phyloP scores from a whole-genome alignment of 2,329 filamentous ascomycete genomes.

The Pseudogymnoascus destructans region DNA sequence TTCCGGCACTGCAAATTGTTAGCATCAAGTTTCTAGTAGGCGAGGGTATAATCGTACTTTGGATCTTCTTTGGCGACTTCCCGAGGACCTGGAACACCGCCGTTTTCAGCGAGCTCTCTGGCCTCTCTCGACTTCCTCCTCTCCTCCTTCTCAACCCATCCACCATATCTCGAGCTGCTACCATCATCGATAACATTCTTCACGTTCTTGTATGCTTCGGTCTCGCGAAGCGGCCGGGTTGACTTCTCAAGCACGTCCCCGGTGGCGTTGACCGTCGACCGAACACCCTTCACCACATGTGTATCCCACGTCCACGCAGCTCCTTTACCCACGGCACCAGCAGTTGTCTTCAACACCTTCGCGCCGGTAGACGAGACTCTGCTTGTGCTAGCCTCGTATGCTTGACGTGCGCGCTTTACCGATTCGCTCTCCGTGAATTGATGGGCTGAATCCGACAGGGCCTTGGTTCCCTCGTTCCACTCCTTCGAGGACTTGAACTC shows the following conservation, averaged over 20 bases:
- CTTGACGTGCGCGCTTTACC: conserved; percentile 71
- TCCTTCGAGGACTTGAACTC: conserved; percentile 97
- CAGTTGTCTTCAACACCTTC: conserved; percentile 73
- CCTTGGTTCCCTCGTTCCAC: conserved; percentile 98
- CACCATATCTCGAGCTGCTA: conserved; percentile 88
- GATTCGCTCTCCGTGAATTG: conserved; percentile 89
- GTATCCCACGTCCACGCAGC: conserved; percentile 98
- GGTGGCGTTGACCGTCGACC: conserved; percentile 74
- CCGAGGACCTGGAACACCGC: conserved; percentile 28
- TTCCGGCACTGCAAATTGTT: conserved; percentile 60
- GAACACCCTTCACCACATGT: conserved; percentile 76
- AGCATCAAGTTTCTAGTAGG: conserved; percentile 17
- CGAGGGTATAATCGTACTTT: conserved; percentile 48
- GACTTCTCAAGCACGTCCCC: conserved; percentile 82
- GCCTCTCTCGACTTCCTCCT: conserved; percentile 65
- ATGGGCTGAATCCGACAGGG: conserved; percentile 75
- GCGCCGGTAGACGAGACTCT: conserved; percentile 68
- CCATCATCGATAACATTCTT: conserved; percentile 96
- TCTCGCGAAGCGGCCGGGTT: conserved; percentile 88
- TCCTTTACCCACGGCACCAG: conserved; percentile 74
- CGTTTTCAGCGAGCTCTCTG: conserved; percentile 48
- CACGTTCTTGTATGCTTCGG: conserved; percentile 86
- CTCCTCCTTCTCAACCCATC: conserved; percentile 95
- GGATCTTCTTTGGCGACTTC: conserved; percentile 71
- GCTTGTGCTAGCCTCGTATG: conserved; percentile 75